Percentiles rank a stretch among this genome's conserved stretches.
Evolutionary conservation across 176 grass and related monocot genomes (phyloP).

Genomic region (Poa annua): DNA sequence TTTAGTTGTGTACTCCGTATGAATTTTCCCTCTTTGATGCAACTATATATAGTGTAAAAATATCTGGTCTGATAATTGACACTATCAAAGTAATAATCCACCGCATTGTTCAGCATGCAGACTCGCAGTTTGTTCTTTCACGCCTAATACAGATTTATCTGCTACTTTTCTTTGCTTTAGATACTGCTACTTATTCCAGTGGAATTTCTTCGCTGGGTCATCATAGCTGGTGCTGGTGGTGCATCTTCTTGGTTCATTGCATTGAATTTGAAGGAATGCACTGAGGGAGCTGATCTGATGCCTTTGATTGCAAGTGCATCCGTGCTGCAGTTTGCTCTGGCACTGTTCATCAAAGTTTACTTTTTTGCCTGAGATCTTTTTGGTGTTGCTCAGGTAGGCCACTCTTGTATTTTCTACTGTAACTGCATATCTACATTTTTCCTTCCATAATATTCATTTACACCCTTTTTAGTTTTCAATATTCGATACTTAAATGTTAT

Average conservation of each 20-base stretch:
- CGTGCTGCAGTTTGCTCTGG: conserved; percentile 76
- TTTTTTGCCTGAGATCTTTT: conserved; percentile 76
- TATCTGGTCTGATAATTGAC: neutral
- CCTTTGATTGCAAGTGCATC: conserved; percentile 66
- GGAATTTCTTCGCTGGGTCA: conserved; percentile 81
- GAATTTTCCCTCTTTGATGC: conserved; percentile 11
- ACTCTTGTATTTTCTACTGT: neutral
- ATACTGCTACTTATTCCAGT: conserved; percentile 83
- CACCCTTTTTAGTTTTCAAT: neutral
- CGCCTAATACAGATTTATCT: conserved; percentile 23
- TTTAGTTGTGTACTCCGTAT: neutral
- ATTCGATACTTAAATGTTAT: neutral
- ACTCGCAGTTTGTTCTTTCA: conserved; percentile 5
- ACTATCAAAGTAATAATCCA: conserved; percentile 18
- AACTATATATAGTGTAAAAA: conserved; percentile 21
- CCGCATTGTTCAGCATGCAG: neutral
- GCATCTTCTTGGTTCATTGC: conserved; percentile 87
- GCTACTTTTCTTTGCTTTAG: conserved; percentile 56
- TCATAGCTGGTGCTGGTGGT: conserved; percentile 68
- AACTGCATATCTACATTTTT: neutral
- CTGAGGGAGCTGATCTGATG: conserved; percentile 70
- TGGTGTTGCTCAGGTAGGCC: conserved; percentile 45
- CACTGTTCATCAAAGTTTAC: conserved; percentile 95
- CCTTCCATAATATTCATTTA: neutral
- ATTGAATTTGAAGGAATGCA: conserved; percentile 75